These are phyloP conservation scores for Scytalidium sp. DNA, from an alignment of 2,329 filamentous ascomycete genomes.

Conservation along the genomic window DNA sequence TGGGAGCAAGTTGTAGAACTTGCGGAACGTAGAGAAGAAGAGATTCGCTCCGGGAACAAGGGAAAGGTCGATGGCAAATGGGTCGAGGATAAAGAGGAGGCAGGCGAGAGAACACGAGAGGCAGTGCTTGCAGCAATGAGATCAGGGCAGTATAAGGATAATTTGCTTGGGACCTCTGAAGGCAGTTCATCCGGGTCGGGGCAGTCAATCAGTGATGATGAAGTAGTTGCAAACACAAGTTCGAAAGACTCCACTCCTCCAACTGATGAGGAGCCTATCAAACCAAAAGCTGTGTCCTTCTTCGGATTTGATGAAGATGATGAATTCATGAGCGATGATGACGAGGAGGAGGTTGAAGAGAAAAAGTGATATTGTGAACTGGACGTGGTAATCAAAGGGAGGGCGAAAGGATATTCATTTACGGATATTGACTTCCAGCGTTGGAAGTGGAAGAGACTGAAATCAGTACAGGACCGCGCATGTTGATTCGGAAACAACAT, in stretches of 20 bases:
- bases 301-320: conserved; percentile 80
- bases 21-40: conserved; percentile 78
- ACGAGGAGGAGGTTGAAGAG: conserved; percentile 39
- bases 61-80: conserved; percentile 82
- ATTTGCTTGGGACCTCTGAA: conserved; percentile 40
- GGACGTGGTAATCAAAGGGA: conserved; percentile 6
- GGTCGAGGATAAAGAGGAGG: conserved; percentile 93
- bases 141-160: conserved; percentile 60
- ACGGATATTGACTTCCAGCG: neutral
- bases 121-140: conserved; percentile 71
- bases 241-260: conserved; percentile 45
- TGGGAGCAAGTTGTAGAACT: conserved; percentile 88
- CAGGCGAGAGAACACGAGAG: conserved; percentile 75
- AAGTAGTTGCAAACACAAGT: conserved; percentile 22
- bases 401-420: neutral
- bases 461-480: too few relatives aligned
- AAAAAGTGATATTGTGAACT: conserved; percentile 11
- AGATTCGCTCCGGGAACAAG: conserved; percentile 71
- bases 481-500: too few relatives aligned
- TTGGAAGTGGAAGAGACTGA: conserved; percentile 20
- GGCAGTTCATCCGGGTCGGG: conserved; percentile 36
- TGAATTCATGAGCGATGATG: conserved; percentile 69
- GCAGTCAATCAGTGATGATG: conserved; percentile 27
- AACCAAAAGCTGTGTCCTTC: conserved; percentile 45
- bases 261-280: conserved; percentile 36